Conservation (phyloP, 106 monocot genomes). For the Platanthera zijinensis region DNA sequence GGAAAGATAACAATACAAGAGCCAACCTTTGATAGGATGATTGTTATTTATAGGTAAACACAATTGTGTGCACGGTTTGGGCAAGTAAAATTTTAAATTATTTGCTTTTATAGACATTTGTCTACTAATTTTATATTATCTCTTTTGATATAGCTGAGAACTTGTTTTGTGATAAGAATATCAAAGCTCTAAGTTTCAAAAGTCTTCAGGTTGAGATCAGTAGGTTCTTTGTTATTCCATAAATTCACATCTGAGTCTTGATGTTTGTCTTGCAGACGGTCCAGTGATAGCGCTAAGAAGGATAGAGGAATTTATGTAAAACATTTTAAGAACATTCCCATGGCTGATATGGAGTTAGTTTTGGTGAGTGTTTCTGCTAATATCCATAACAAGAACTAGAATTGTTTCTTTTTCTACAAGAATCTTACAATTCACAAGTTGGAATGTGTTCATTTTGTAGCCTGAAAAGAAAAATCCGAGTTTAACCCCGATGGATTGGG, state of each 20-base stretch:
- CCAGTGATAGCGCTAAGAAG: constrained; percentile 37
- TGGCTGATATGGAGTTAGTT: constrained; percentile 99
- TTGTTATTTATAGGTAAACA: constrained; percentile 79
- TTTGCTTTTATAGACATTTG: background rate
- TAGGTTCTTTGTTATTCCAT: background rate
- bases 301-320: constrained; percentile 80
- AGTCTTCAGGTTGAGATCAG: background rate
- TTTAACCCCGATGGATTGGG: constrained; percentile 96
- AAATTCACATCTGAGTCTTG: background rate
- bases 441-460: constrained; percentile 29
- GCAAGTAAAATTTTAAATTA: background rate
- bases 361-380: constrained; percentile 41
- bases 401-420: background rate
- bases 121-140: background rate
- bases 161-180: background rate
- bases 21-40: constrained; percentile 94
- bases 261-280: constrained; percentile 38
- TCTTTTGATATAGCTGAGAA: background rate
- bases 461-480: constrained; percentile 99
- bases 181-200: background rate
- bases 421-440: background rate
- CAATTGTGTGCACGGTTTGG: background rate
- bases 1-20: constrained; percentile 81
- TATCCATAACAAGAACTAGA: background rate
- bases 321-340: constrained; percentile 89